Evolutionary conservation across 2,329 filamentous ascomycete genomes (phyloP).

Genomic region (Hypoxylon sp.): DNA sequence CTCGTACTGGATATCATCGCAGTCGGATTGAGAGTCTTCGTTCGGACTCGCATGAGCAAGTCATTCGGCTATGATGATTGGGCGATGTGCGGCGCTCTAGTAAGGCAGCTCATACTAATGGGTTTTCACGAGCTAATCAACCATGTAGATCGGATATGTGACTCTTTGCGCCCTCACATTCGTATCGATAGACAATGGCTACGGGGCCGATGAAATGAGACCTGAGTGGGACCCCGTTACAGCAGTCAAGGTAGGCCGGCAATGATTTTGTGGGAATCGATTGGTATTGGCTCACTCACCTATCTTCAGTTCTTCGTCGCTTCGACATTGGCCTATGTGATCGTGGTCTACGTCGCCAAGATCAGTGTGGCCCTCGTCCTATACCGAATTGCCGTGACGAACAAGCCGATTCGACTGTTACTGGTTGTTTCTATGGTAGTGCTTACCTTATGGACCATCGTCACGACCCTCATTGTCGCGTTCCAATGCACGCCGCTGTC

Average conservation of each 20-base stretch:
- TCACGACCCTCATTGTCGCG: constrained; percentile 17
- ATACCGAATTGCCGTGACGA: constrained; percentile 25
- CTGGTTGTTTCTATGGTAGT: constrained; percentile 14
- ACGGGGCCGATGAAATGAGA: constrained; percentile 10
- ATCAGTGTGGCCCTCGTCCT: constrained; percentile 25
- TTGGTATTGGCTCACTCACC: constrained; percentile 7
- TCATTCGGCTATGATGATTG: constrained; percentile 28
- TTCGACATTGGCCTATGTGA: constrained; percentile 24
- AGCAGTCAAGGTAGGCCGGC: constrained; percentile 13
- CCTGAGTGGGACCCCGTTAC: constrained; percentile 20
- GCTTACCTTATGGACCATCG: constrained; percentile 16
- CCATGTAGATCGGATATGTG: constrained; percentile 11
- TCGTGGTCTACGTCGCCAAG: constrained; percentile 20
- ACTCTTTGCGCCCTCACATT: constrained; percentile 20
- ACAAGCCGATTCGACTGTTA: constrained; percentile 17
- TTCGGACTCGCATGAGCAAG: constrained; percentile 21
- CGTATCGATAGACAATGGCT: constrained; percentile 16
- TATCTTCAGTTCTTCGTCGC: constrained; percentile 18
- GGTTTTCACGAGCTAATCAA: constrained; percentile 10
- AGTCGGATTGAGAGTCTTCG: constrained; percentile 15
- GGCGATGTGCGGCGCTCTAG: constrained; percentile 16
- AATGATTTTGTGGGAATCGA: neutral
- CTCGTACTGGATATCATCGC: constrained; percentile 23
- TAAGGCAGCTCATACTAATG: constrained; percentile 10
- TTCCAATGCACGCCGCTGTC: constrained; percentile 22